A percentile compares a stretch with the other conserved stretches of the same genome.
Evolutionary conservation across 2,329 filamentous ascomycete genomes (phyloP).

Genomic region (Epichloe sibirici): DNA sequence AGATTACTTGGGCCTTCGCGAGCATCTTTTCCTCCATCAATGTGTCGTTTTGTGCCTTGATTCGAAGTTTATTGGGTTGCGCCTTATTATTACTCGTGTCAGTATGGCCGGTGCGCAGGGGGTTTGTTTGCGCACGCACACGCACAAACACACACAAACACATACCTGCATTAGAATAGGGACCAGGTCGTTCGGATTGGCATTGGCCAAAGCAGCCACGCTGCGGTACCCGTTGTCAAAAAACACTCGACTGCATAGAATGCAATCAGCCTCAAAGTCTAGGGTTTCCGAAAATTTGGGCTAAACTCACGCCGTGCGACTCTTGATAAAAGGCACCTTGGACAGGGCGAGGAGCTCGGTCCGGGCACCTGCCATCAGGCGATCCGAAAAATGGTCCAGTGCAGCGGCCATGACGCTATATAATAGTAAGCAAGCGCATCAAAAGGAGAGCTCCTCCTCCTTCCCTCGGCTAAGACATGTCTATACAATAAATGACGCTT

Average conservation of each 20-base stretch:
- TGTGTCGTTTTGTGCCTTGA: constrained; percentile 41
- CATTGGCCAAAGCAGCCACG: constrained; percentile 55
- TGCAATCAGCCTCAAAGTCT: not conserved
- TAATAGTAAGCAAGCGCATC: constrained; percentile 6
- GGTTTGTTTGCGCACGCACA: not conserved
- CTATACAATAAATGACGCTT: too few species aligned
- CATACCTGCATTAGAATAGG: constrained; percentile 58
- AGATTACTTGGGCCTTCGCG: constrained; percentile 55
- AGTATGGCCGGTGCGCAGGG: not conserved
- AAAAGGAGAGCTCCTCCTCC: too few species aligned
- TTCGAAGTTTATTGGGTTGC: constrained; percentile 51
- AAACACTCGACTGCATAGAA: constrained; percentile 38
- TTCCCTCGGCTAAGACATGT: too few species aligned
- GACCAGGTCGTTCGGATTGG: constrained; percentile 53
- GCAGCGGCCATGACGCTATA: constrained; percentile 54
- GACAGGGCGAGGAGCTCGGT: constrained; percentile 59
- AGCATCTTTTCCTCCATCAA: constrained; percentile 53
- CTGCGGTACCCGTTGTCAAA: constrained; percentile 67
- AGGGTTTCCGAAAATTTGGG: not conserved
- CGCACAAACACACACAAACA: not conserved
- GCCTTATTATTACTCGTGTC: constrained; percentile 29
- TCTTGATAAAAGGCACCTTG: constrained; percentile 64
- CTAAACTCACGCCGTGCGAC: constrained; percentile 50
- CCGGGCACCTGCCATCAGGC: constrained; percentile 58
- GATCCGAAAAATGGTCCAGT: constrained; percentile 63